Evolutionary conservation across 2,329 filamentous ascomycete genomes (phyloP).

Genomic region (Fusarium pininemorale): DNA sequence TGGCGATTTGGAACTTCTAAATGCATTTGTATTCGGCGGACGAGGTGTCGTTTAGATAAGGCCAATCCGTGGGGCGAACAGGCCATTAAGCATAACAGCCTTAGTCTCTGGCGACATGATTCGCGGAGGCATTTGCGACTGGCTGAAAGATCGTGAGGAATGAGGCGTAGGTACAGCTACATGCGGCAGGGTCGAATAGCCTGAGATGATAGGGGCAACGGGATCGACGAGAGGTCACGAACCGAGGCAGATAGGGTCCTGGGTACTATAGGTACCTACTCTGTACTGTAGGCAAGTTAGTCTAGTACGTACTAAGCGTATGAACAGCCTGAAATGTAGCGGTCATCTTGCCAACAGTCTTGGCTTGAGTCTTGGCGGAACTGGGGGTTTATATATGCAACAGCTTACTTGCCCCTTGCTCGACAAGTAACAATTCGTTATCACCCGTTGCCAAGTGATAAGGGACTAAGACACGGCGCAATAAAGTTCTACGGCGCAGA

Average conservation of each 20-base stretch:
- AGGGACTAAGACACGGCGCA: neutral
- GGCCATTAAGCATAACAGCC: neutral
- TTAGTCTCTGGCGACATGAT: neutral
- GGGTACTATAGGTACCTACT: too few species aligned
- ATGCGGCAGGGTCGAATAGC: neutral
- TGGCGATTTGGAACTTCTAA: neutral
- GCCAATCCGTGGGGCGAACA: neutral
- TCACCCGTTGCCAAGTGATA: conserved; percentile 18
- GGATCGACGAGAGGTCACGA: neutral
- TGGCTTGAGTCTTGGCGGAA: conserved; percentile 22
- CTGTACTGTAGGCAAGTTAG: neutral
- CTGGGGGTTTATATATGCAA: conserved; percentile 14
- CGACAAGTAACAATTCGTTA: conserved; percentile 12
- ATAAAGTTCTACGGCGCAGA: neutral
- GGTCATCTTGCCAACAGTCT: conserved; percentile 17
- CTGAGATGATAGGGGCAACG: conserved; percentile 8
- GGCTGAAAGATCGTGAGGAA: neutral
- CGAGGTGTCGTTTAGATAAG: conserved; percentile 3
- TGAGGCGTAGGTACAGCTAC: neutral
- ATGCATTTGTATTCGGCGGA: neutral
- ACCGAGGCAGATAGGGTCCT: conserved; percentile 1
- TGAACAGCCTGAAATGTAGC: neutral
- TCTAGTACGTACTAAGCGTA: neutral
- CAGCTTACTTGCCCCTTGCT: neutral
- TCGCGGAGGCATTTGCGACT: neutral